Base-by-base conservation (phyloP, 768 basidiomycete species). In the Coprinopsis marcescibilis region DNA sequence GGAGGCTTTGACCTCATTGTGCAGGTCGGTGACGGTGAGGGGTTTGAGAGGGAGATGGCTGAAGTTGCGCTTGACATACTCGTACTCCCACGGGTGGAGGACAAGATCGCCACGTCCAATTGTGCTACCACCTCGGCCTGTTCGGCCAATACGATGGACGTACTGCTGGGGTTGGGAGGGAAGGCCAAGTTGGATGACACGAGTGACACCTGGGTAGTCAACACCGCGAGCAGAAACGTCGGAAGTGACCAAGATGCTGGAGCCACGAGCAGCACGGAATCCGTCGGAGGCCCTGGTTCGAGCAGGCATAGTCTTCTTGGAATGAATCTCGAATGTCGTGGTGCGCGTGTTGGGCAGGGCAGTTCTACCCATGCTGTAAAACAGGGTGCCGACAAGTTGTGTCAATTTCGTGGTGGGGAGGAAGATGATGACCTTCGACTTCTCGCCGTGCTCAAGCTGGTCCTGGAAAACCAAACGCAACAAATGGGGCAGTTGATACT, bases 181-280 rank as follows among this genome's bases (percentile, higher is more conserved):
- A 5, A 87, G 70, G 42, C 95, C 93, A 42, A 99, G 71, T 62
- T 97, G 96, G 53, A 98, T 85, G 51, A 94, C 86, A 30, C 92
- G 81, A 0, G 89, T 89, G 17, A 93, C 87, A 15, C 78, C 80
- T 6, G 90, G 90, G 60, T 94, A 95, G 62, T 95, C 89, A 36
- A 94, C 77, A 13, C 89, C 89, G 48, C 90, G 79, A 17, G 90
- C 89, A 23, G 89, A 92, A 4, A 95, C 82, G 54, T 95, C 92
- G 1, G 90, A 92, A 3, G 83, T 86, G 54, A 96, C 71, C 43
- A 95, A 76, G 24, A 96, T 68, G 2, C 77, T 69, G 0, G 81
- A 75, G 3, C 71, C 70, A 14, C 53, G 70, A 52, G 84, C 79
- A 1, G 50, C n/a, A 46, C 82, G 70, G 73, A 90, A 94, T 10